Evolutionary conservation across 2,329 filamentous ascomycete genomes (phyloP), one percentile per base, ranked within the genome.

Genomic region (Xylariales sp.): DNA sequence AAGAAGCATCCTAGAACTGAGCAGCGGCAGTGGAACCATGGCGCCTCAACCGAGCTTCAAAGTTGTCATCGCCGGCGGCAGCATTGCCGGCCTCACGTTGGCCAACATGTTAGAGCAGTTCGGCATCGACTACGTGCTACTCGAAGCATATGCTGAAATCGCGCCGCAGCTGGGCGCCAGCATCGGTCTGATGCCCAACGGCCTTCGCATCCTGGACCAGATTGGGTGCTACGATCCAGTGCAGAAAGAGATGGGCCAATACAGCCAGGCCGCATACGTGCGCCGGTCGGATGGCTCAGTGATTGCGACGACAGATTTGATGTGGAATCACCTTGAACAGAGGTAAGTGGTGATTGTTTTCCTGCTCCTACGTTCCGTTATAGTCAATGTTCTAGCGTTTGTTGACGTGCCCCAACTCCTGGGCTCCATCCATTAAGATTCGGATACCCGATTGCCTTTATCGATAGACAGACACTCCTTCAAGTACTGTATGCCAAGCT

Each of bases 141-240:
- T 78, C 0, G 73, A 78, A 43, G 52, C 55, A 0, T 53, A 66
- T 31, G 18, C 42, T 0, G 49, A 60, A 0, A 63, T 76, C 16
- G 62, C 63, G 1, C 70, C 72, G 0, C 55, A 64, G 15, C 53
- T 67, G 0, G 74, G 74, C 1, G 71, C 70, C 0, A 65, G 61
- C 4, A 70, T 78, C 19, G 68, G 60, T 1, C 45, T 76, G 1
- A 42, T 61, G 0, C 57, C 72, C 0, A 59, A 67, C 14, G 67
- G 67, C 1, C 40, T 53, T 4, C 57, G 65, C 1, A 66, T 77
- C 6, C 48, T 76, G 1, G 72, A 76, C 35, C 74, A 78, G 48
- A 48, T 78, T 1, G 72, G 69, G 1, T 49, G 55, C 14, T 60
- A 56, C 24, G 49, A 60, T 20, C 21, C 48, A 2, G 42, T 63